Percentiles rank a stretch among this genome's conserved stretches.
These are phyloP conservation scores for Diplodia intermedia DNA, from an alignment of 2,329 filamentous ascomycete genomes.

Conservation along the genomic window DNA sequence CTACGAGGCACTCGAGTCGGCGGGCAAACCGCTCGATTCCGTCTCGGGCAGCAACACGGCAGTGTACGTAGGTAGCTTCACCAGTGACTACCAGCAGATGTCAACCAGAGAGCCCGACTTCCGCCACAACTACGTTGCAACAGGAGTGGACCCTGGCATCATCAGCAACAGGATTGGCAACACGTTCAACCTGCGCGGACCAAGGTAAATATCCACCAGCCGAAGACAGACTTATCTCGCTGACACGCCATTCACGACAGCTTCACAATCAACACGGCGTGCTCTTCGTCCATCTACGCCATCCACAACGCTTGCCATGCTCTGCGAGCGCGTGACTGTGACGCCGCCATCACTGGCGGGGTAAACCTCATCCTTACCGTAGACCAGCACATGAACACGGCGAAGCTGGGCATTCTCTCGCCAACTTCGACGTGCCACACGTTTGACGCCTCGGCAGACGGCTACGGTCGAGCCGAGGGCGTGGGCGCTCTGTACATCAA, in stretches of 20 bases:
- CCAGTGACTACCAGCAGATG: conserved; percentile 33
- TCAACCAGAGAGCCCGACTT: conserved; percentile 32
- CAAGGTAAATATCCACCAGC: conserved; percentile 17
- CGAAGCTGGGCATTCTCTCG: conserved; percentile 37
- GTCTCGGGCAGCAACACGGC: conserved; percentile 13
- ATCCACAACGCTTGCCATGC: conserved; percentile 42
- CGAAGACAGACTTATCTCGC: no score
- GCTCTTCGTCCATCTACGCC: conserved; percentile 40
- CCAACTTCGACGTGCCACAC: conserved; percentile 35
- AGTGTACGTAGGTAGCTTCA: conserved; percentile 35
- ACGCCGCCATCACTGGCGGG: conserved; percentile 33
- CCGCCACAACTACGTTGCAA: conserved; percentile 28
- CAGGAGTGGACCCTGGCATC: conserved; percentile 35
- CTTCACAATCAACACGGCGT: conserved; percentile 46
- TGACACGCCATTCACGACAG: conserved; percentile 17
- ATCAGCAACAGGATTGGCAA: conserved; percentile 37
- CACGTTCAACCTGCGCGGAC: conserved; percentile 34
- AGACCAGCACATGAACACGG: conserved; percentile 36
- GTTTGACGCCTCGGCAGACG: conserved; percentile 39
- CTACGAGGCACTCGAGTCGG: conserved; percentile 51
- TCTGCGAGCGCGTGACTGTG: conserved; percentile 35
- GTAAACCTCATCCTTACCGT: conserved; percentile 36
- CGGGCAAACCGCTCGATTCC: conserved; percentile 37
- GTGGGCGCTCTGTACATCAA: conserved; percentile 43
- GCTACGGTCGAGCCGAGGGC: conserved; percentile 41